These are phyloP conservation scores for Diaporthe citri DNA, from an alignment of 2,329 filamentous ascomycete genomes.

Conservation along the genomic window DNA sequence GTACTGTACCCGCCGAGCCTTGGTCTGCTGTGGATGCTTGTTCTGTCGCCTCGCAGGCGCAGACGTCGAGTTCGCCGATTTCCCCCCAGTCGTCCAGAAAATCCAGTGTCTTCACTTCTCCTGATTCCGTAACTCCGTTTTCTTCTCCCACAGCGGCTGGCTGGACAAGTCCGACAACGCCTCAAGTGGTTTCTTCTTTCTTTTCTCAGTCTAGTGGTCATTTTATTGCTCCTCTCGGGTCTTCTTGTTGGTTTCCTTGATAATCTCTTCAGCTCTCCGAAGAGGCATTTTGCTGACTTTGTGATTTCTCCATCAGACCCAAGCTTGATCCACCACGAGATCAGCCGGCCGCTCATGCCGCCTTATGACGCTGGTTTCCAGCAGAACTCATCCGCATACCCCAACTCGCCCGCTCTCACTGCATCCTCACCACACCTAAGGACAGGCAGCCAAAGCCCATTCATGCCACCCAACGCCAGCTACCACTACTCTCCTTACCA, in stretches of 20 bases:
- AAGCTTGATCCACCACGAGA: slow-evolving; percentile 68
- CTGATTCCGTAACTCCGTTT: slow-evolving; percentile 50
- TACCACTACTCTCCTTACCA: slow-evolving; percentile 68
- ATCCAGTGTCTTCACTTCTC: slow-evolving; percentile 49
- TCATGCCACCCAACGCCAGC: slow-evolving; percentile 55
- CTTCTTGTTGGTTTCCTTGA: slow-evolving; percentile 66
- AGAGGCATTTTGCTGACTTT: slow-evolving; percentile 51
- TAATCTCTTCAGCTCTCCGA: slow-evolving; percentile 43
- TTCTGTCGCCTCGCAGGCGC: slow-evolving; percentile 43
- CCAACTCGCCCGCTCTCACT: slow-evolving; percentile 74
- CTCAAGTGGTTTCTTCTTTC: slow-evolving; percentile 57
- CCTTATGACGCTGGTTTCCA: slow-evolving; percentile 64
- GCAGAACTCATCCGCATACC: slow-evolving; percentile 60
- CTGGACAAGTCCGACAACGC: slow-evolving; percentile 48
- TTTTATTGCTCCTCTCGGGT: slow-evolving; percentile 64
- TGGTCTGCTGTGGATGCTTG: slow-evolving; percentile 47
- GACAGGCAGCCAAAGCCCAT: slow-evolving; percentile 75
- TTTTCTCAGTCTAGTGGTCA: slow-evolving; percentile 67
- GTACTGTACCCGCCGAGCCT: slow-evolving; percentile 43
- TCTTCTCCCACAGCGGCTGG: slow-evolving; percentile 48
- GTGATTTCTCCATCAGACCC: slow-evolving; percentile 58
- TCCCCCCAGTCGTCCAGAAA: slow-evolving; percentile 46
- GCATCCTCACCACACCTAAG: slow-evolving; percentile 64
- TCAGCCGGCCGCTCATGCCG: slow-evolving; percentile 63
- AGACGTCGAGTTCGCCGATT: slow-evolving; percentile 44